phyloP scores from a whole-genome alignment of 306 rosid species.

The Dryas drummondii region DNA sequence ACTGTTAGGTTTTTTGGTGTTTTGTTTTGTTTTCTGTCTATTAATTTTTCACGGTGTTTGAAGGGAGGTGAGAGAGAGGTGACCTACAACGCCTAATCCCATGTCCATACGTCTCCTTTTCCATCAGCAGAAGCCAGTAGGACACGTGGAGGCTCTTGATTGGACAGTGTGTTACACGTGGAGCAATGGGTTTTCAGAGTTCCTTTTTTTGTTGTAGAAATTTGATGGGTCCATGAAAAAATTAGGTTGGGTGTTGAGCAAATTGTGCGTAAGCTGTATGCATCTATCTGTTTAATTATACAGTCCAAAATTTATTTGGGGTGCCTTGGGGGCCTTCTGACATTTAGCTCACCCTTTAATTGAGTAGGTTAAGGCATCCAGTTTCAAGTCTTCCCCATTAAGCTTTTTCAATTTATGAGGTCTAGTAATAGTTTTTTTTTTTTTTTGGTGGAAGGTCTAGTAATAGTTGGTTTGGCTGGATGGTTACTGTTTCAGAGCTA shows the following conservation, averaged over 20 bases:
- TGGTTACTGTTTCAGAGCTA: background rate
- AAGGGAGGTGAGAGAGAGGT: slow-evolving; percentile 57
- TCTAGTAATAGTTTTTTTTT: background rate
- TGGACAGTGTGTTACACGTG: slow-evolving; percentile 42
- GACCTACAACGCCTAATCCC: slow-evolving; percentile 69
- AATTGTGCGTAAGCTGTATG: slow-evolving; percentile 26
- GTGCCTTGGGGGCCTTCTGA: background rate
- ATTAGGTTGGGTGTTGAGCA: slow-evolving; percentile 79
- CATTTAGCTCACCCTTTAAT: background rate
- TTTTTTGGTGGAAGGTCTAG: too few species aligned
- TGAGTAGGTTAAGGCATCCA: background rate
- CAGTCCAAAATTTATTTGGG: background rate
- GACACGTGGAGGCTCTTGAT: slow-evolving; percentile 26
- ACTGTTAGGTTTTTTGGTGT: slow-evolving; percentile 7
- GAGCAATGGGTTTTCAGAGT: slow-evolving; percentile 15
- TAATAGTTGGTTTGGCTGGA: background rate
- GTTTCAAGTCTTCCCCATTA: background rate
- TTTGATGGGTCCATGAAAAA: slow-evolving; percentile 16
- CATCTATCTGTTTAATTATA: background rate
- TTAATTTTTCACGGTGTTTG: slow-evolving; percentile 8
- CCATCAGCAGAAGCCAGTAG: background rate
- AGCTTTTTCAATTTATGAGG: slow-evolving; percentile 1
- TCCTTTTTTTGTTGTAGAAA: slow-evolving; percentile 4
- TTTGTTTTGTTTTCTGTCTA: background rate
- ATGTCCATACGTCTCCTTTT: slow-evolving; percentile 27